Conservation (phyloP, 257 asterid species). For the Striga asiatica region DNA sequence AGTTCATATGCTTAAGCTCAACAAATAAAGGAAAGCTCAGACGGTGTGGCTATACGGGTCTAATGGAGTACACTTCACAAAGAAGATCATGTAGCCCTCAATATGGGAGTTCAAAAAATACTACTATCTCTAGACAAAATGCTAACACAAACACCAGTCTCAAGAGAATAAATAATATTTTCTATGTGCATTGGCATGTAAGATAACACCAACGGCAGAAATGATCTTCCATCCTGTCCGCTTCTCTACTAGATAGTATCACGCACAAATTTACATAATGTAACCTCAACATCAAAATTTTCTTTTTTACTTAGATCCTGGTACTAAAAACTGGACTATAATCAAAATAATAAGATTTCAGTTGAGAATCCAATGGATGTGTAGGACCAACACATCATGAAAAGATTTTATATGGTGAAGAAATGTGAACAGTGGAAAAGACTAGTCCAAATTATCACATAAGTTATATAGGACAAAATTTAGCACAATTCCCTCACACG, state of each 20-base stretch:
- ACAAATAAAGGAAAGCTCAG: neutral
- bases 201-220: neutral
- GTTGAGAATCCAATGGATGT: neutral
- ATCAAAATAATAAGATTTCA: neutral
- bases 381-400: neutral
- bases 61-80: neutral
- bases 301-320: neutral
- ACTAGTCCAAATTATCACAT: neutral
- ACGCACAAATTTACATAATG: neutral
- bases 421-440: neutral
- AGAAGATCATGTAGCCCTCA: neutral
- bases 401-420: too few relatives aligned
- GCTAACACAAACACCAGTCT: conserved; percentile 4
- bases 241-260: neutral
- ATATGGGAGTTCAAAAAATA: neutral
- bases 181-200: neutral
- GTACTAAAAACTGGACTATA: neutral
- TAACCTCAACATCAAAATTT: neutral
- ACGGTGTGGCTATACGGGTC: neutral
- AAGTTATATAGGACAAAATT: neutral
- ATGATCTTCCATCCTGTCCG: neutral
- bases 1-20: neutral
- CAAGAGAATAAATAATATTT: neutral
- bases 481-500: neutral
- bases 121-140: conserved; percentile 6